Evolutionary conservation across 108 stramenopile species (phyloP).

Genomic region (Fistulifera pelliculosa): DNA sequence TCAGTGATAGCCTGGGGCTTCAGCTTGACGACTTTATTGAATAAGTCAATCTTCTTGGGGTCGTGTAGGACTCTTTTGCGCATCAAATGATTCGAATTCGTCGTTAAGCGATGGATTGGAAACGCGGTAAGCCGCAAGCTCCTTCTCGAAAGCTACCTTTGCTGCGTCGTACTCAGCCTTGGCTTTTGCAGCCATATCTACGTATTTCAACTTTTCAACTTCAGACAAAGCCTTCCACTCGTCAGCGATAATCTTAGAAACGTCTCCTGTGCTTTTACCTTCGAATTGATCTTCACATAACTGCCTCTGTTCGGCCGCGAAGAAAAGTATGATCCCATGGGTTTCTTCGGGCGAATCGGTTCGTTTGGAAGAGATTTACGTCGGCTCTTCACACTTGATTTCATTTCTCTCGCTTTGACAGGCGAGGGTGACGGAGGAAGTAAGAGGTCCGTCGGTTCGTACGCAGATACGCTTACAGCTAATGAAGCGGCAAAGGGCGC

Average conservation of each 20-base stretch:
- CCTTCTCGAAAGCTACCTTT: constrained; percentile 25
- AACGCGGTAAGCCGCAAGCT: constrained; percentile 22
- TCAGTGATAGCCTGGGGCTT: constrained; percentile 29
- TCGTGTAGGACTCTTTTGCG: background rate
- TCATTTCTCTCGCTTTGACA: constrained; percentile 2
- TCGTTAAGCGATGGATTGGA: constrained; percentile 13
- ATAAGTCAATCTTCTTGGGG: constrained; percentile 18
- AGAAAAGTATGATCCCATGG: constrained; percentile 33
- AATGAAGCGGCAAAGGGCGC: constrained; percentile 48
- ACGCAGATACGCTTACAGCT: constrained; percentile 38
- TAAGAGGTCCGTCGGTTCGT: constrained; percentile 8
- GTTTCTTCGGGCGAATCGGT: constrained; percentile 39
- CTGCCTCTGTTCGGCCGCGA: constrained; percentile 21
- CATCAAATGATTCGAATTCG: background rate
- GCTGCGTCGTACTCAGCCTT: constrained; percentile 4
- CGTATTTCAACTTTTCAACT: constrained; percentile 18
- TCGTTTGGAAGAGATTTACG: constrained; percentile 15
- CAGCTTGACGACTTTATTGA: constrained; percentile 75
- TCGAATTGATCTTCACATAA: constrained; percentile 16
- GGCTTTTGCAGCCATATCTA: background rate
- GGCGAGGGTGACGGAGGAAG: constrained; percentile 2
- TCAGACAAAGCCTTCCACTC: constrained; percentile 33
- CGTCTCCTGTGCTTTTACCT: constrained; percentile 14
- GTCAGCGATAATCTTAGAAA: constrained; percentile 23
- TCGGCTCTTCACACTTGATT: constrained; percentile 1